phyloP scores from a whole-genome alignment of 768 basidiomycete species.

The Leucogyrophana mollusca region DNA sequence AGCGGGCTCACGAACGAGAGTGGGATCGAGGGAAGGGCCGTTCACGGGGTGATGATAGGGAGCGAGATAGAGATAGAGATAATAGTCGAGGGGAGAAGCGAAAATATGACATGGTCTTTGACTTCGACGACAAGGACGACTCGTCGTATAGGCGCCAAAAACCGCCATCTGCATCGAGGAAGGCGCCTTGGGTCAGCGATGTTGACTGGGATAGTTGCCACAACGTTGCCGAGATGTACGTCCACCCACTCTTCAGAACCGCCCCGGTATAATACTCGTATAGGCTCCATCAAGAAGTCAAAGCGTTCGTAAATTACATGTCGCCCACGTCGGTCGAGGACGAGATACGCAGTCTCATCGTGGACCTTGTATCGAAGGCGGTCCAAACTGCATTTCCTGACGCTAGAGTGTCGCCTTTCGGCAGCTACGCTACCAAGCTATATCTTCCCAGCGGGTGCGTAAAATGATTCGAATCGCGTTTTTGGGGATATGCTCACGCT shows the following conservation, averaged over 20 bases:
- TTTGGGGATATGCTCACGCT: not conserved
- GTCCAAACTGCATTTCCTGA: constrained; percentile 71
- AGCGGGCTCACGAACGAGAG: constrained; percentile 31
- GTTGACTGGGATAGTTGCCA: constrained; percentile 72
- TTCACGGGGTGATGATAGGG: constrained; percentile 16
- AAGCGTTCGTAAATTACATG: constrained; percentile 84
- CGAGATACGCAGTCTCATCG: constrained; percentile 74
- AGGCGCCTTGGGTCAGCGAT: constrained; percentile 65
- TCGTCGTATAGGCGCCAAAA: constrained; percentile 40
- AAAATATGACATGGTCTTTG: constrained; percentile 42
- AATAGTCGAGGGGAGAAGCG: constrained; percentile 36
- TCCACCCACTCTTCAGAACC: constrained; percentile 13
- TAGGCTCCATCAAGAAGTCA: constrained; percentile 86
- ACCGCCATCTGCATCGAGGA: constrained; percentile 49
- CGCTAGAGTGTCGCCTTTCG: constrained; percentile 83
- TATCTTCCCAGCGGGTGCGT: constrained; percentile 91
- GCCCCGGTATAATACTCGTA: constrained; percentile 9
- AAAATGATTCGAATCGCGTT: not conserved
- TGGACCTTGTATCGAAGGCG: constrained; percentile 65
- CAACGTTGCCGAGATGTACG: constrained; percentile 85
- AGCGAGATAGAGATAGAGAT: constrained; percentile 21
- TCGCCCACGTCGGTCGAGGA: constrained; percentile 85
- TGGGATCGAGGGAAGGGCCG: constrained; percentile 40
- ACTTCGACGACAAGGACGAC: constrained; percentile 39
- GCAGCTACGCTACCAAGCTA: constrained; percentile 89